Evolutionary conservation across 202 grass and related monocot genomes (phyloP).

Genomic region (Cymbopogon flexuosus): DNA sequence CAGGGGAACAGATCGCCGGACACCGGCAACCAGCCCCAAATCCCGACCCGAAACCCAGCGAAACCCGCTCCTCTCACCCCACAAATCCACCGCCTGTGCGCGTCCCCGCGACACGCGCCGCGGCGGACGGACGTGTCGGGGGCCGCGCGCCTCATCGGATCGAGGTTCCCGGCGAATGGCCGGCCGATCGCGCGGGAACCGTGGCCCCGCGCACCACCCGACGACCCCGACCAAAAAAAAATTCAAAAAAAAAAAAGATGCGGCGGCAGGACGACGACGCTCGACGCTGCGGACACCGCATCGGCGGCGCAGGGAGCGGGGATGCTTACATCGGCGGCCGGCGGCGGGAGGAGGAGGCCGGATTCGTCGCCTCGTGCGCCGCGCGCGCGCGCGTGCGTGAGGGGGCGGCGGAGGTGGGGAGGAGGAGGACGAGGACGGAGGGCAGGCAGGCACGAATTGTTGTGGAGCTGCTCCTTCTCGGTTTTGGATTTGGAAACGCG

Average conservation of each 20-base stretch:
- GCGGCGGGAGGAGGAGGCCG: constrained; percentile 7
- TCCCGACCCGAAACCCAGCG: neutral
- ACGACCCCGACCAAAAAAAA: constrained; percentile 5
- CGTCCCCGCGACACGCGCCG: constrained; percentile 2
- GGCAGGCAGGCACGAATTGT: constrained; percentile 15
- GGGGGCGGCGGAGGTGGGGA: neutral
- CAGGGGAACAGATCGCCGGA: constrained; percentile 21
- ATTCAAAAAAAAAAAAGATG: constrained; percentile 20
- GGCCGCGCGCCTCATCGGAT: neutral
- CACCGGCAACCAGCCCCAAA: constrained; percentile 9
- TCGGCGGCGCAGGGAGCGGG: neutral
- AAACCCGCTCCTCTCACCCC: neutral
- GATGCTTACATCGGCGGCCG: constrained; percentile 43
- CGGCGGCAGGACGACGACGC: neutral
- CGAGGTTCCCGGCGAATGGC: neutral
- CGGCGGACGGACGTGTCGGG: constrained; percentile 12
- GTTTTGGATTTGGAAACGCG: neutral
- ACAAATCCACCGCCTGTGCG: constrained; percentile 9
- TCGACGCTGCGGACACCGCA: neutral
- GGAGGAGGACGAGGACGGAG: neutral
- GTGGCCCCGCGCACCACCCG: neutral
- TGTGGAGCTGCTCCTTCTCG: constrained; percentile 16
- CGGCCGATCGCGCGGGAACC: constrained; percentile 34
- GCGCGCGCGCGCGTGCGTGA: constrained; percentile 13
- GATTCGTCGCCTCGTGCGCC: constrained; percentile 45